Evolutionary conservation across 805 yeast genomes (phyloP).

Genomic region (Starmerella floris): DNA sequence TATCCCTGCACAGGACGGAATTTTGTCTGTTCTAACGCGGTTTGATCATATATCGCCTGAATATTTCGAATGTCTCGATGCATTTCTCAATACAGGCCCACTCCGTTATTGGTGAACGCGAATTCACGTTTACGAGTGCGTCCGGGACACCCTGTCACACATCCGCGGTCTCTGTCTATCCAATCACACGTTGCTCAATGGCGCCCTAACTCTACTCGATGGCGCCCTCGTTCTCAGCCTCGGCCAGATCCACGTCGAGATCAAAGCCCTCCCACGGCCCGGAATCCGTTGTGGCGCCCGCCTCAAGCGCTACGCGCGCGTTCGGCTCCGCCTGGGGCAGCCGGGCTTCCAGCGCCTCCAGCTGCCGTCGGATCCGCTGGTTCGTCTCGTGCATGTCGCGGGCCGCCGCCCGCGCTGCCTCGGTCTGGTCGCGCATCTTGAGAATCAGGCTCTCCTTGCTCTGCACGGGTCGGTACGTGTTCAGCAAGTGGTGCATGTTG

Average conservation of each 20-base stretch:
- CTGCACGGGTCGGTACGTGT: slow-evolving; percentile 91
- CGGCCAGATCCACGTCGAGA: slow-evolving; percentile 12
- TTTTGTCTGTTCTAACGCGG: no score
- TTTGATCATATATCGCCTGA: no score
- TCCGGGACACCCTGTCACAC: no score
- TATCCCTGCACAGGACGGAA: no score
- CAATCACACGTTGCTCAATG: no score
- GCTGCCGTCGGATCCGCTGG: slow-evolving; percentile 31
- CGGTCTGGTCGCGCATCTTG: slow-evolving; percentile 54
- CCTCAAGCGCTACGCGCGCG: not conserved
- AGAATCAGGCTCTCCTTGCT: slow-evolving; percentile 77
- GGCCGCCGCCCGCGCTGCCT: slow-evolving; percentile 20
- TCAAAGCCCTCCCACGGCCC: slow-evolving; percentile 13
- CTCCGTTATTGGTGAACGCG: no score
- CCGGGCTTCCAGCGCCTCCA: slow-evolving; percentile 27
- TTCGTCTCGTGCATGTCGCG: slow-evolving; percentile 32
- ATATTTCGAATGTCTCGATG: no score
- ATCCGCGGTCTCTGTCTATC: no score
- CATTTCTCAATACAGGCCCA: no score
- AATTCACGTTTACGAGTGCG: no score
- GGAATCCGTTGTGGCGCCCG: not conserved
- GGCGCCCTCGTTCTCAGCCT: slow-evolving; percentile 4
- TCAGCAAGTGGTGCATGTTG: slow-evolving; percentile 81
- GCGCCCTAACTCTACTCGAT: not conserved
- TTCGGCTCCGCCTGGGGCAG: slow-evolving; percentile 11